Evolutionary conservation across 306 rosid genomes (phyloP).

Genomic region (Betula pendula): DNA sequence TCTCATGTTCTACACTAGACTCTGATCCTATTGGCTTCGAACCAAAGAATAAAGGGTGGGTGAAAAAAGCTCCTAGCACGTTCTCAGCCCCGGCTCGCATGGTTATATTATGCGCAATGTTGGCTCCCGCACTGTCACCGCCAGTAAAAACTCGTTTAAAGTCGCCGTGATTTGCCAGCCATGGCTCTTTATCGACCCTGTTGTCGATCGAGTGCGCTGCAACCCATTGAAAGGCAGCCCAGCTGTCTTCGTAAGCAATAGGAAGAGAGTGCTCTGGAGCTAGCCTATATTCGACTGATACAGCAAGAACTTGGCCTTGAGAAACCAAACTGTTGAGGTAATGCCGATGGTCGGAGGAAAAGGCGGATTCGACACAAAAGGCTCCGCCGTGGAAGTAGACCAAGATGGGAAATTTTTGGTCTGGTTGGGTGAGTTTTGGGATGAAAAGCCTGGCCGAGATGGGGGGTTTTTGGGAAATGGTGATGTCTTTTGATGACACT

Average conservation of each 20-base stretch:
- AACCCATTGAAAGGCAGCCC: constrained; percentile 41
- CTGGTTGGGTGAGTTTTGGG: constrained; percentile 18
- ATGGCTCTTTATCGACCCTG: constrained; percentile 5
- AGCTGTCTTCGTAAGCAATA: constrained; percentile 37
- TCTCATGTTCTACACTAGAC: constrained; percentile 18
- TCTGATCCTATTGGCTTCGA: constrained; percentile 37
- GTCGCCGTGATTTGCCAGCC: constrained; percentile 45
- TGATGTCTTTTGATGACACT: constrained; percentile 21
- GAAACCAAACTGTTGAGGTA: constrained; percentile 10
- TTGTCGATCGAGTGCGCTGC: constrained; percentile 26
- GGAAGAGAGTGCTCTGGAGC: constrained; percentile 44
- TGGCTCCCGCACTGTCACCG: constrained; percentile 50
- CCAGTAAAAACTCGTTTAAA: constrained; percentile 37
- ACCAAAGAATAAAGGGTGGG: constrained; percentile 44
- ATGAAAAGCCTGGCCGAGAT: constrained; percentile 35
- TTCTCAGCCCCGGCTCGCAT: constrained; percentile 33
- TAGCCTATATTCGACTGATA: constrained; percentile 33
- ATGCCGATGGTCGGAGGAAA: constrained; percentile 20
- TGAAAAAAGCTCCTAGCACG: constrained; percentile 31
- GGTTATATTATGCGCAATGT: constrained; percentile 31
- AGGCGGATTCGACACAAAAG: constrained; percentile 44
- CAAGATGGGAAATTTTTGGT: constrained; percentile 36
- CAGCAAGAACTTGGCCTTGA: constrained; percentile 7
- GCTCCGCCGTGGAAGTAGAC: constrained; percentile 43
- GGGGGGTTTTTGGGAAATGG: constrained; percentile 15